Evolutionary conservation across 2,329 filamentous ascomycete genomes (phyloP).

Genomic region (Paecilomyces fulvus): DNA sequence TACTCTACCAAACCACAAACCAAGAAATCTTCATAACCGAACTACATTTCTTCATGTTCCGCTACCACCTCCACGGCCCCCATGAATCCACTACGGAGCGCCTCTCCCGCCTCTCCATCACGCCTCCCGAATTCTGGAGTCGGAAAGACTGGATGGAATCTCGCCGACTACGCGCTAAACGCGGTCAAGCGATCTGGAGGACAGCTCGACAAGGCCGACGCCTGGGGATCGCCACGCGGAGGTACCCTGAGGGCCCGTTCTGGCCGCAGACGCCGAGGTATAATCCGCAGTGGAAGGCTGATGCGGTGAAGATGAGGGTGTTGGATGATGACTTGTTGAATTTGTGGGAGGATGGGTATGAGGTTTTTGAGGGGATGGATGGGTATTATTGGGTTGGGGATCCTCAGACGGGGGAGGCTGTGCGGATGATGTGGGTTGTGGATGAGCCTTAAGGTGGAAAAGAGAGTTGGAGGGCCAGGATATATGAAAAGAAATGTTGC

Average conservation of each 20-base stretch:
- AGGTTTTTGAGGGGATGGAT: neutral
- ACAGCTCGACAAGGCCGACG: neutral
- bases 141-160: slow-evolving; percentile 7
- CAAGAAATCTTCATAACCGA: neutral
- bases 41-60: neutral
- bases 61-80: neutral
- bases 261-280: slow-evolving; percentile 6
- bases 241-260: slow-evolving; percentile 7
- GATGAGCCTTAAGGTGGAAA: neutral
- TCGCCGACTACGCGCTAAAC: slow-evolving; percentile 5
- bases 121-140: slow-evolving; percentile 10
- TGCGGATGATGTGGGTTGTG: neutral
- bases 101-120: slow-evolving; percentile 2
- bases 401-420: neutral
- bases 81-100: neutral
- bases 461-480: neutral
- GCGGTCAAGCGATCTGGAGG: neutral
- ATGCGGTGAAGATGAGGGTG: neutral
- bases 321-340: neutral
- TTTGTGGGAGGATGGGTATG: neutral
- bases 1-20: neutral
- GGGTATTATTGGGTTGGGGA: neutral
- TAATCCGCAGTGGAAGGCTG: neutral
- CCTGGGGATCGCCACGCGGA: neutral
- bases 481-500: neutral